Conservation (phyloP, 345 rosid genomes). For the Gossypium rotundifolium region DNA sequence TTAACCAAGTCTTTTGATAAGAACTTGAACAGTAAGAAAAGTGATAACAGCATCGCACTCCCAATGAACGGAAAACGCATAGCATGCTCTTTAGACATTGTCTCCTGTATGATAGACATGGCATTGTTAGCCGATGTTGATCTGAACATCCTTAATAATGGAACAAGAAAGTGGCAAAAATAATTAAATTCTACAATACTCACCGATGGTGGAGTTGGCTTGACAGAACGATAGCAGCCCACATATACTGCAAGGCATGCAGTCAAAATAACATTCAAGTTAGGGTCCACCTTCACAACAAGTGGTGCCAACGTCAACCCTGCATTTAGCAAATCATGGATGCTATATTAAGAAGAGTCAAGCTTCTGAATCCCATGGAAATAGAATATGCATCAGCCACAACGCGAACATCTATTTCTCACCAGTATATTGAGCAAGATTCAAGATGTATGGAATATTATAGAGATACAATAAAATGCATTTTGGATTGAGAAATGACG, state of each 20-base stretch:
- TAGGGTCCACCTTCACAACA: conserved; percentile 78
- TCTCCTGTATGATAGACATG: conserved; percentile 50
- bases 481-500: not conserved
- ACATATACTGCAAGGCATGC: conserved; percentile 92
- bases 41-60: conserved; percentile 91
- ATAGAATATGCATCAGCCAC: not conserved
- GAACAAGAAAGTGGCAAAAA: not conserved
- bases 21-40: conserved; percentile 93
- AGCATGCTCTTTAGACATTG: conserved; percentile 95
- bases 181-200: conserved; percentile 2
- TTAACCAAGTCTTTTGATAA: conserved; percentile 93
- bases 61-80: conserved; percentile 99
- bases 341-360: not conserved
- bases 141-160: not conserved
- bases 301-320: conserved; percentile 94
- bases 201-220: conserved; percentile 72
- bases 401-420: not conserved
- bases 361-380: not conserved
- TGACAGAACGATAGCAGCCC: conserved; percentile 96
- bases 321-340: conserved; percentile 29
- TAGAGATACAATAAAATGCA: not conserved
- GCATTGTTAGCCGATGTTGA: not conserved
- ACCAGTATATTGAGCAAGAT: not conserved
- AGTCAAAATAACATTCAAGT: conserved; percentile 75
- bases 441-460: not conserved